These are phyloP conservation scores for Nicotiana knightiana DNA, from an alignment of 257 asterid genomes.

Conservation along the genomic window DNA sequence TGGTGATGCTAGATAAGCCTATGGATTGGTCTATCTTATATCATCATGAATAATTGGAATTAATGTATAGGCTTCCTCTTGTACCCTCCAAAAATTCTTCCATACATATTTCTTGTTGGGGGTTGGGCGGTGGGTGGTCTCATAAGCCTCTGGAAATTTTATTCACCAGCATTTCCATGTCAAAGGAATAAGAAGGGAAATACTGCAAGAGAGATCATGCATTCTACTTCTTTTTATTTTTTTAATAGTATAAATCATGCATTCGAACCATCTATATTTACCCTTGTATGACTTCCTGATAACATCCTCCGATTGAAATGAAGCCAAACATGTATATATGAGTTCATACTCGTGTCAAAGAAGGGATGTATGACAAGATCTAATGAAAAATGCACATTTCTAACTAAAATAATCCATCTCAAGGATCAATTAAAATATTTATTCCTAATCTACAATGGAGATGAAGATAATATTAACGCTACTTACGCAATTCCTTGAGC, in stretches of 20 bases:
- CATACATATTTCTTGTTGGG: background rate
- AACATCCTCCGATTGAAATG: background rate
- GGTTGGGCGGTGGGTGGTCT: background rate
- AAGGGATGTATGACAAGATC: background rate
- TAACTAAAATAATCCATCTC: background rate
- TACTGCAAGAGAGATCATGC: background rate
- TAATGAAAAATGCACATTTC: background rate
- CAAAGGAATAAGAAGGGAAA: background rate
- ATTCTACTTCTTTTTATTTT: background rate
- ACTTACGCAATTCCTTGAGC: slow-evolving; percentile 99
- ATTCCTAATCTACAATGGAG: background rate
- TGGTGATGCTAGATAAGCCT: background rate
- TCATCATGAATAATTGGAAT: background rate
- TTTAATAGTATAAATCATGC: background rate
- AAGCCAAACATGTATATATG: slow-evolving; percentile 3
- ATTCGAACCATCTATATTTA: background rate
- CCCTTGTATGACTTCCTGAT: background rate
- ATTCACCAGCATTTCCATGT: background rate
- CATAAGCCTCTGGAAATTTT: background rate
- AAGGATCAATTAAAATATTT: background rate
- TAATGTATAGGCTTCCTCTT: background rate
- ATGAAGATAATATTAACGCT: background rate
- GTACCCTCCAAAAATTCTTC: background rate
- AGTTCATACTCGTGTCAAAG: background rate
- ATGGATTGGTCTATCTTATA: background rate